These are phyloP conservation scores for Phaffia rhodozyma DNA, from an alignment of 1,284 basidiomycete species.

Conservation along the genomic window DNA sequence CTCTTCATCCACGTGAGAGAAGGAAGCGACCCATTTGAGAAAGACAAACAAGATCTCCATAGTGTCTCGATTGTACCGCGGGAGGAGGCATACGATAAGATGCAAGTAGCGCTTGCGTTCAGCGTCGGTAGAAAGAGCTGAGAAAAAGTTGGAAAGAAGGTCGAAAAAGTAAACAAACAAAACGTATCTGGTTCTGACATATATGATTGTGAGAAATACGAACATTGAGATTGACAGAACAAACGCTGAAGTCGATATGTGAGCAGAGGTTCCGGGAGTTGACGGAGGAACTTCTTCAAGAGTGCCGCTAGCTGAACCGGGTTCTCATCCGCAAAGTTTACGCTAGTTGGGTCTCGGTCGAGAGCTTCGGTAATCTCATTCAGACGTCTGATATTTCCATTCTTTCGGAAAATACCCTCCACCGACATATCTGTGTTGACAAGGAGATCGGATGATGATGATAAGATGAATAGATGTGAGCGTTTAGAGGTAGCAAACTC, in stretches of 20 bases:
- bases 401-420: constrained; percentile 97
- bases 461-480: neutral
- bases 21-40: constrained; percentile 97
- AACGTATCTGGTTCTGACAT: neutral
- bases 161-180: neutral
- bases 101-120: constrained; percentile 78
- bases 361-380: constrained; percentile 84
- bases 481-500: neutral
- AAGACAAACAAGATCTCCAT: constrained; percentile 98
- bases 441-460: neutral
- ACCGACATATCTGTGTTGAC: constrained; percentile 74
- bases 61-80: constrained; percentile 88
- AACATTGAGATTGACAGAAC: constrained; percentile 77
- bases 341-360: constrained; percentile 78
- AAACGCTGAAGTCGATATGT: constrained; percentile 87
- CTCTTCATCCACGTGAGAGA: constrained; percentile 95
- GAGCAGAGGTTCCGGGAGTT: constrained; percentile 90
- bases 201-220: neutral
- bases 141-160: constrained; percentile 13
- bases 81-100: constrained; percentile 73
- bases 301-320: constrained; percentile 94
- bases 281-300: constrained; percentile 92
- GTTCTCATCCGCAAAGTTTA: constrained; percentile 88
- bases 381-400: constrained; percentile 88
- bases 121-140: constrained; percentile 60